Conservation (phyloP, 1,284 basidiomycete species). For the Leccinum insolens region DNA sequence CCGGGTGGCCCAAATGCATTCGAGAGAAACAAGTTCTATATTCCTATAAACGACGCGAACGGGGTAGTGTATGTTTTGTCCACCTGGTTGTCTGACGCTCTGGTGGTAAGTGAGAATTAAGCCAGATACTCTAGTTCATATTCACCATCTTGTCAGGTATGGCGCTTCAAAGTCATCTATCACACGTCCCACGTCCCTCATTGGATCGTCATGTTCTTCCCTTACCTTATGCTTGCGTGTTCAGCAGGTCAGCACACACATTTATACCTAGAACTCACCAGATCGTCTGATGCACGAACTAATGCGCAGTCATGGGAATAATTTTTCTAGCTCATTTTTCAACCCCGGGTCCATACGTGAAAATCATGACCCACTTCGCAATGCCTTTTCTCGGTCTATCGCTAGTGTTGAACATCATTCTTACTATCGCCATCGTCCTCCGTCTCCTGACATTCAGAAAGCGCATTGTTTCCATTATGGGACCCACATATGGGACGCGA, state of each 20-base stretch:
- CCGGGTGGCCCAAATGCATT: conserved; percentile 30
- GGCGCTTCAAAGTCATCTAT: conserved; percentile 35
- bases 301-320: conserved; percentile 14
- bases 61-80: conserved; percentile 24
- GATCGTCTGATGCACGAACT: neutral
- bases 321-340: conserved; percentile 15
- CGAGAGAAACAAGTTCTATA: conserved; percentile 16
- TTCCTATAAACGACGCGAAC: conserved; percentile 16
- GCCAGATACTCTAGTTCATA: neutral
- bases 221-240: conserved; percentile 17
- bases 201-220: conserved; percentile 22
- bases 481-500: conserved; percentile 15
- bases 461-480: conserved; percentile 10
- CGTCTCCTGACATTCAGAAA: neutral
- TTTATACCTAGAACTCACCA: neutral
- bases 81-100: conserved; percentile 28
- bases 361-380: conserved; percentile 21
- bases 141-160: conserved; percentile 23
- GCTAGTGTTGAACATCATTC: conserved; percentile 24
- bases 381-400: conserved; percentile 28
- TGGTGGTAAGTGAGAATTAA: conserved; percentile 25
- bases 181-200: conserved; percentile 7
- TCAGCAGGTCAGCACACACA: conserved; percentile 17
- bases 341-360: conserved; percentile 18
- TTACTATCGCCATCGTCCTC: conserved; percentile 22